A percentile compares a stretch with the other conserved stretches of the same genome.
Evolutionary conservation across 83 land plant genomes (phyloP).

Genomic region (Isoetes engelmannii): DNA sequence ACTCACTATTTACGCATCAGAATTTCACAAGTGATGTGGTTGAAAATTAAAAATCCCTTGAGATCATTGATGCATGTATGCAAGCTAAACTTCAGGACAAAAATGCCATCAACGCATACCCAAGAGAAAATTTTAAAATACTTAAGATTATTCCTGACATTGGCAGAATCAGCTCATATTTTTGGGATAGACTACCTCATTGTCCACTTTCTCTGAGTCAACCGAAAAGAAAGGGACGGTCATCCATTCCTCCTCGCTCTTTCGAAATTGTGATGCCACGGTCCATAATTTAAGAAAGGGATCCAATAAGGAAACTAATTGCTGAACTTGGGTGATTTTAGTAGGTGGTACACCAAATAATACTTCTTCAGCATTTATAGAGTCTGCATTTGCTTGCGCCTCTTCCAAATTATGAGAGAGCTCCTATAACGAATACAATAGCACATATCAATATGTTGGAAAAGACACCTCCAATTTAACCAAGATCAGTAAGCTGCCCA

Average conservation of each 20-base stretch:
- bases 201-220: conserved; percentile 33
- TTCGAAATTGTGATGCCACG: conserved; percentile 25
- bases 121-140: too few relatives aligned
- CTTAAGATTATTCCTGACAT: too few relatives aligned
- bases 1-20: too few relatives aligned
- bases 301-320: conserved; percentile 18
- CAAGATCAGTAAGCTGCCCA: neutral
- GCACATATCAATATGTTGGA: neutral
- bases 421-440: conserved; percentile 5
- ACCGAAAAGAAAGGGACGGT: conserved; percentile 25
- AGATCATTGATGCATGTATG: too few relatives aligned
- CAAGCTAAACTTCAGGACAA: too few relatives aligned
- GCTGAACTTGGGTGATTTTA: conserved; percentile 28
- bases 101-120: too few relatives aligned
- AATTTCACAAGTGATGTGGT: too few relatives aligned
- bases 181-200: conserved; percentile 17
- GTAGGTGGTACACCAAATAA: conserved; percentile 41
- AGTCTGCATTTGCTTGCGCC: conserved; percentile 28
- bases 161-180: too few relatives aligned
- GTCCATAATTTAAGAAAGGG: conserved; percentile 35
- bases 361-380: conserved; percentile 30
- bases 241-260: conserved; percentile 36
- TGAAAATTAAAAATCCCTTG: too few relatives aligned
- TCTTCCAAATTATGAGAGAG: conserved; percentile 23
- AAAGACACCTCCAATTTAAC: too few relatives aligned